Percentiles rank a stretch among this genome's conserved stretches.
Conservation (phyloP, 306 rosid genomes). For the Arachis stenosperma region DNA sequence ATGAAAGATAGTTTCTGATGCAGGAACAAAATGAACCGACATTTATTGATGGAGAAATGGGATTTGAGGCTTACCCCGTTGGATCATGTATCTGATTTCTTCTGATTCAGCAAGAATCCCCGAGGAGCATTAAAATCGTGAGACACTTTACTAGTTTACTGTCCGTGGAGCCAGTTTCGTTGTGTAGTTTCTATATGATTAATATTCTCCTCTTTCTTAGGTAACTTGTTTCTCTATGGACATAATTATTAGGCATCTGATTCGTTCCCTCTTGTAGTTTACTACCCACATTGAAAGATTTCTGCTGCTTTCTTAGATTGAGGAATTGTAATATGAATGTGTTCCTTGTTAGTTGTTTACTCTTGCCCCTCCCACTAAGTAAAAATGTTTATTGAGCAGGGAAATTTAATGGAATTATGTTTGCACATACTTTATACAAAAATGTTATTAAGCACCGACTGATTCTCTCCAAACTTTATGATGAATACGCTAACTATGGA, state of each 20-base stretch:
- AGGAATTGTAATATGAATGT: slow-evolving; percentile 38
- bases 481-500: too few species aligned
- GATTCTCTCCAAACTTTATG: too few species aligned
- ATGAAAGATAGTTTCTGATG: slow-evolving; percentile 35
- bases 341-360: neutral
- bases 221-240: slow-evolving; percentile 37
- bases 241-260: slow-evolving; percentile 21
- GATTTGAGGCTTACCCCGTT: slow-evolving; percentile 59
- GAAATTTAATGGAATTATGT: neutral
- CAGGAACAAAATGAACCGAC: slow-evolving; percentile 70
- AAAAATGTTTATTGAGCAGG: neutral
- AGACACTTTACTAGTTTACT: slow-evolving; percentile 23
- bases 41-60: slow-evolving; percentile 61
- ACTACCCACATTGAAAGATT: slow-evolving; percentile 12
- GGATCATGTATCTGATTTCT: slow-evolving; percentile 68
- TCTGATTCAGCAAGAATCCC: slow-evolving; percentile 35
- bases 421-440: neutral
- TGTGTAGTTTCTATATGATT: slow-evolving; percentile 44
- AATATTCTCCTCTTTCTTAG: slow-evolving; percentile 17
- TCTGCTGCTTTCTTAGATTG: slow-evolving; percentile 1
- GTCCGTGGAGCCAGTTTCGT: slow-evolving; percentile 34
- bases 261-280: slow-evolving; percentile 37
- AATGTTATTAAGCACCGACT: too few species aligned
- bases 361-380: neutral
- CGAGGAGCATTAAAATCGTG: slow-evolving; percentile 16